phyloP scores from a whole-genome alignment of 768 basidiomycete species.

The Amanita phalloides region DNA sequence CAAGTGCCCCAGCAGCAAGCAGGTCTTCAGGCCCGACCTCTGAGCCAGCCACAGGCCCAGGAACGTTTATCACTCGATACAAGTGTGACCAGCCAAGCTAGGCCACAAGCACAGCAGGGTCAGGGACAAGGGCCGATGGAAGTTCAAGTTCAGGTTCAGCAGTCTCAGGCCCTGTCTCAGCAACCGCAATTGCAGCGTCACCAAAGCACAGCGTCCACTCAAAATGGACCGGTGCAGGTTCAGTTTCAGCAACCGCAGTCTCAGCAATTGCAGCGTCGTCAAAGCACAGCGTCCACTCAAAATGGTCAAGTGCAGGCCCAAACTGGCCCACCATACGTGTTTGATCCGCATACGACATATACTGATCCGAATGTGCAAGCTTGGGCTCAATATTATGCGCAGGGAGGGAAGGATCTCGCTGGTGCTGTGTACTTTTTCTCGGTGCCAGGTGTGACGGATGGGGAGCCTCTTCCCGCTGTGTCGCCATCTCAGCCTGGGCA shows the following conservation, averaged over 20 bases:
- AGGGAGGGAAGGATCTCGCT: conserved; percentile 63
- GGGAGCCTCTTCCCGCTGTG: conserved; percentile 1
- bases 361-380: conserved; percentile 75
- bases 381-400: conserved; percentile 80
- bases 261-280: conserved; percentile 14
- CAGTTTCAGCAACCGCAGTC: background rate
- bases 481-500: conserved; percentile 12
- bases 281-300: background rate
- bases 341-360: conserved; percentile 58
- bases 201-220: background rate
- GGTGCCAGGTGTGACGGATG: conserved; percentile 62
- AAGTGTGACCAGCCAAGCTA: too few species aligned
- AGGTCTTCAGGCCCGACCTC: conserved; percentile 9
- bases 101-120: too few species aligned
- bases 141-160: background rate
- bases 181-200: conserved; percentile 8
- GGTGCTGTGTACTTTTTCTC: conserved; percentile 76
- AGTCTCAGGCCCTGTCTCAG: background rate
- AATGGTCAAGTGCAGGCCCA: conserved; percentile 18
- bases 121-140: background rate
- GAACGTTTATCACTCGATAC: conserved; percentile 6
- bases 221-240: conserved; percentile 9
- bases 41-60: conserved; percentile 16
- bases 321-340: conserved; percentile 40
- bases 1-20: conserved; percentile 9